These are phyloP conservation scores for Pulveroboletus sp. DNA, from an alignment of 768 basidiomycete species.

Conservation along the genomic window DNA sequence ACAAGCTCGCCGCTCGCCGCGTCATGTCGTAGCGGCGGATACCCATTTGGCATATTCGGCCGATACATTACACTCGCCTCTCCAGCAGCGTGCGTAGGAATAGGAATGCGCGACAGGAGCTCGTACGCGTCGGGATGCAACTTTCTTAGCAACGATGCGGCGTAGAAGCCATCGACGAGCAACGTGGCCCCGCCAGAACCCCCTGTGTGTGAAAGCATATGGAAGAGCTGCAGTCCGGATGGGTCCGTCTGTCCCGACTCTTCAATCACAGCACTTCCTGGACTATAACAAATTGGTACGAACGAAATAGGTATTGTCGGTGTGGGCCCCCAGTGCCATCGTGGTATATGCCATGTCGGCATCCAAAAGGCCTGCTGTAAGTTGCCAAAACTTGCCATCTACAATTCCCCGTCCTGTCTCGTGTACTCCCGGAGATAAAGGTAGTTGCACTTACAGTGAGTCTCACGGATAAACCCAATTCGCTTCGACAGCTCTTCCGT, in stretches of 20 bases:
- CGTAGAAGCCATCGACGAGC: slow-evolving; percentile 96
- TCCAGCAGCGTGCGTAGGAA: slow-evolving; percentile 90
- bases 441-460: no score
- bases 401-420: slow-evolving; percentile 36
- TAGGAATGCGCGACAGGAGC: slow-evolving; percentile 61
- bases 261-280: slow-evolving; percentile 9
- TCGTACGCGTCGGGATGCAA: slow-evolving; percentile 69
- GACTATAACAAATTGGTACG: slow-evolving; percentile 10
- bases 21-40: slow-evolving; percentile 75
- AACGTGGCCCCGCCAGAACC: slow-evolving; percentile 85
- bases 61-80: slow-evolving; percentile 56
- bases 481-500: slow-evolving; percentile 64
- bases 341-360: slow-evolving; percentile 96
- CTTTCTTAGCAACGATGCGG: slow-evolving; percentile 73
- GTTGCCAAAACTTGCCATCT: slow-evolving; percentile 98
- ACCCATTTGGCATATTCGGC: slow-evolving; percentile 55
- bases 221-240: slow-evolving; percentile 93
- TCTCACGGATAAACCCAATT: no score
- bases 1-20: slow-evolving; percentile 53
- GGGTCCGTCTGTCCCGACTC: slow-evolving; percentile 72
- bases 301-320: slow-evolving; percentile 61
- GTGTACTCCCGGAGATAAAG: neutral
- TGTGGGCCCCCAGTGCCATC: slow-evolving; percentile 82
- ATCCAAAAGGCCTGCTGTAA: slow-evolving; percentile 85
- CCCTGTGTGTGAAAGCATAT: slow-evolving; percentile 79